Base-by-base conservation (phyloP, 148 eudicot genomes). In the Rhododendron simsii region DNA sequence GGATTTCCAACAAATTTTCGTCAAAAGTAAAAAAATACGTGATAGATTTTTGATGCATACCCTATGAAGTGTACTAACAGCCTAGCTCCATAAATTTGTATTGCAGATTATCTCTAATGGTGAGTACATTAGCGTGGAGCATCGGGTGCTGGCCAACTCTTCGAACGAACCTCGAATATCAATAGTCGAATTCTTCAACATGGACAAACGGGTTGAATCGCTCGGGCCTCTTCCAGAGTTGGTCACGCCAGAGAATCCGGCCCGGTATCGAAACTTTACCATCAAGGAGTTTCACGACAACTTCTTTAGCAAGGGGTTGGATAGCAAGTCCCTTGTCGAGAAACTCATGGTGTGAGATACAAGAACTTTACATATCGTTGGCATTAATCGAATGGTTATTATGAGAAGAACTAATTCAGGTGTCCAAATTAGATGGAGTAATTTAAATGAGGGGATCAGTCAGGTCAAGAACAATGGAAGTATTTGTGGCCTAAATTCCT, bases 201-300 rank as follows among this genome's bases (percentile, higher is more conserved):
- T 89, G 2, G 48, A n/a, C 33, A 53, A 83, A 9, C 37, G 50
- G 84, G 67, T 23, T 13, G 88, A 59, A 16, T 53, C 81, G 2
- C 21, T 84, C 28, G 87, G 88, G 47, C 90, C 90, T 74, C 30
- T 86, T 35, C 87, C 88, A 33, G 88, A 89, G 86, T 67, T 89
- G 83, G 20, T 89, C 55, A 39, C 87, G 3, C 80, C 87, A 0
- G 90, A 86, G 2, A 86, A 65, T 23, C 87, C 88, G 16, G 59
- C 90, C 33, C 26, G 73, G 4, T 86, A 86, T 59, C 77, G 87
- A 15, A 67, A 67, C 77, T 89, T 89, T 28, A 81, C 90, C 4
- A 4, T 45, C 9, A 76, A 84, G 81, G 90, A 89, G 0, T 75
- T 73, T 44, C 1, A 28, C 2, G 88, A 89, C 2, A 89, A 86